A percentile compares a stretch with the other conserved stretches of the same genome.
These are phyloP conservation scores for Phytophthora pisi DNA, from an alignment of 352 stramenopile genomes.

Conservation along the genomic window DNA sequence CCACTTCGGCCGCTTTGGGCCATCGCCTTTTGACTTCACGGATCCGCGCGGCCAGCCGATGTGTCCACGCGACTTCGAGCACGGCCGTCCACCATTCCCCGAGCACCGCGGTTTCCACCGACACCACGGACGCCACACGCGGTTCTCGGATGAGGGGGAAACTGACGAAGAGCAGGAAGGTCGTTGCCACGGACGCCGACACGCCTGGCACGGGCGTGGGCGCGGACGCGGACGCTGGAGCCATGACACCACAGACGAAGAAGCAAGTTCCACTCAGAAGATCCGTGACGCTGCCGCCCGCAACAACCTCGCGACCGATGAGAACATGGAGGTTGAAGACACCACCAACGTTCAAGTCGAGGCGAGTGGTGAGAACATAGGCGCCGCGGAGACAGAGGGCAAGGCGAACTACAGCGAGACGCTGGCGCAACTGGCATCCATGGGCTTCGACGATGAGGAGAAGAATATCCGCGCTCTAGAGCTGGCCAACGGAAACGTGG, in stretches of 20 bases:
- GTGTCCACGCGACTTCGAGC: background rate
- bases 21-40: background rate
- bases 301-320: constrained; percentile 11
- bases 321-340: constrained; percentile 32
- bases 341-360: constrained; percentile 8
- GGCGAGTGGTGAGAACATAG: background rate
- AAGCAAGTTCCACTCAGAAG: background rate
- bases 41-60: background rate
- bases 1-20: constrained; percentile 6
- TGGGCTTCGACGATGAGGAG: constrained; percentile 59
- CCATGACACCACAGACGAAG: background rate
- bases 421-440: constrained; percentile 45
- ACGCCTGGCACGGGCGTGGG: no score
- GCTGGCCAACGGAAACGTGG: constrained; percentile 47
- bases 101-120: constrained; percentile 7
- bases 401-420: constrained; percentile 39
- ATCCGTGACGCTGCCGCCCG: background rate
- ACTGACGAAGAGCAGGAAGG: background rate
- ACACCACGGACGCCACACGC: constrained; percentile 7
- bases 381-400: constrained; percentile 3
- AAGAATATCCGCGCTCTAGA: constrained; percentile 47
- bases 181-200: no score
- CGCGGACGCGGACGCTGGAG: no score
- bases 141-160: constrained; percentile 11
- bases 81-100: background rate